Base-by-base conservation (phyloP, 805 yeast genomes). In the Ogataea parapolymorpha region DNA sequence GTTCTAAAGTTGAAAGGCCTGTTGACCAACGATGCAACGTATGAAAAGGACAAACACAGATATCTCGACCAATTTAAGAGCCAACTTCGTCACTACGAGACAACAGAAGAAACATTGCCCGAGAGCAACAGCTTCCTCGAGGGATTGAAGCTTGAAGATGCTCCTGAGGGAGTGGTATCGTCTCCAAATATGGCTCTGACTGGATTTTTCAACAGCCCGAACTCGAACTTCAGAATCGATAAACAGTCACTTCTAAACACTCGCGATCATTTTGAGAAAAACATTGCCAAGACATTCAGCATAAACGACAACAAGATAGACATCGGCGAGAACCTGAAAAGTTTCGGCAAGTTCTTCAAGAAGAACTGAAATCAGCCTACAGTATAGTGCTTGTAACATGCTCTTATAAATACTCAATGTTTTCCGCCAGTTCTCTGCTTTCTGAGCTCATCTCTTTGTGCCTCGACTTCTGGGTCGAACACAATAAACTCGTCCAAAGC, bases 401-500 rank as follows among this genome's bases (percentile, higher is more conserved):
- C 39, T 37, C 33, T 15, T 31, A 40, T 29, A 41, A 31, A 32
- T 32, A 26, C 36, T 62, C 65, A 84, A 65, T 83, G 78, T 63
- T 75, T 70, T 53, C 91, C 91, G 32, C 74, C 72, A 14, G 93
- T 85, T 72, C 91, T 82, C 65, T 83, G 67, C 39, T 60, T 67
- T 71, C 95, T 81, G 58, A 83, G 68, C 58, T 72, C 79, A 27
- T 68, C 74, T 63, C 83, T 84, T 65, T 81, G 77, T 58, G 68
- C 71, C 70, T 88, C 96, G 41, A 80, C 83, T 54, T 77, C 85
- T 32, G 88, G 81, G 62, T 91, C 96, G 66, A 82, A 93, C 34
- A 75, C 74, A 52, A 93, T 85, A 63, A 91, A 90, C 66, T 93
- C 98, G 59, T 93, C 91, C 58, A 93, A 75, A 49, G 85, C 96